Evolutionary conservation across 164 flowering plant genomes (phyloP).

Genomic region (Sextonia rubra): DNA sequence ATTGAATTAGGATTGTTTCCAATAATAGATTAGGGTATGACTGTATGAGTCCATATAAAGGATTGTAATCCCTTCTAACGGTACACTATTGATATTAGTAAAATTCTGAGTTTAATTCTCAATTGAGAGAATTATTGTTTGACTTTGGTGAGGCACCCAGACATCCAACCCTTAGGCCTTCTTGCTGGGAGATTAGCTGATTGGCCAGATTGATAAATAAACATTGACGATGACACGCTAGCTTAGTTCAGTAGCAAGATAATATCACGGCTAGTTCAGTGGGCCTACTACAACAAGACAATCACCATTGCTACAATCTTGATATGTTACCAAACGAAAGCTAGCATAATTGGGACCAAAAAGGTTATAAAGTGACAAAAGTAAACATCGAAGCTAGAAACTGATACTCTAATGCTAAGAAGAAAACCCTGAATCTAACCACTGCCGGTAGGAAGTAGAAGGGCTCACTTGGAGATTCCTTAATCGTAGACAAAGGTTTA

Average conservation of each 20-base stretch:
- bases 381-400: not conserved
- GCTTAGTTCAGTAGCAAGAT: not conserved
- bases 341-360: not conserved
- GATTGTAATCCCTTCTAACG: too few relatives aligned
- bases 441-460: not conserved
- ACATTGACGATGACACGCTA: not conserved
- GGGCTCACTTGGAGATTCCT: slow-evolving; percentile 76
- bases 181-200: too few relatives aligned
- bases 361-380: not conserved
- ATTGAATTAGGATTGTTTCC: too few relatives aligned
- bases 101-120: too few relatives aligned
- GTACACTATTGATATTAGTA: too few relatives aligned
- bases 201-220: too few relatives aligned
- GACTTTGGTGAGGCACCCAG: too few relatives aligned
- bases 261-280: not conserved
- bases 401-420: not conserved
- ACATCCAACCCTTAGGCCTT: too few relatives aligned
- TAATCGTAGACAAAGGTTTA: slow-evolving; percentile 67
- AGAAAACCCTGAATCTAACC: not conserved
- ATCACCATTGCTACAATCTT: not conserved
- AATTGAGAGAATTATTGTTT: too few relatives aligned
- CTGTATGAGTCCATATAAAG: too few relatives aligned
- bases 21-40: too few relatives aligned
- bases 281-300: not conserved
- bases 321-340: not conserved